Evolutionary conservation across 1,284 basidiomycete genomes (phyloP).

Genomic region (Schizophyllum amplum): DNA sequence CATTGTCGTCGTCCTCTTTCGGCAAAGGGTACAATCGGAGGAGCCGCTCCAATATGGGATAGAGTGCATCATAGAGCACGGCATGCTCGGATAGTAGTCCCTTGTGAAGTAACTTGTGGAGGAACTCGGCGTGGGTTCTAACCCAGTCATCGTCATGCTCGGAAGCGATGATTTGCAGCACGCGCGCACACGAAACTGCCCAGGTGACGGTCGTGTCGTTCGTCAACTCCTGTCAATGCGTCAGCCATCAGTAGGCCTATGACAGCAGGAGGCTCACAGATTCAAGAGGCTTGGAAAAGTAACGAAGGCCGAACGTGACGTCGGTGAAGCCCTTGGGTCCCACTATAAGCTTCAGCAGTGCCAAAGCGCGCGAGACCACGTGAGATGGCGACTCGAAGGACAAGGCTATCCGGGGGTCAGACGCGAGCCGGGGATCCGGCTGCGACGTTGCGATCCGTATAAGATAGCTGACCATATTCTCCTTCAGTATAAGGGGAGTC

Average conservation of each 20-base stretch:
- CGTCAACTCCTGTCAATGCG: constrained; percentile 15
- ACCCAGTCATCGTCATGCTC: constrained; percentile 88
- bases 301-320: constrained; percentile 87
- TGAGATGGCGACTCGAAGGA: constrained; percentile 63
- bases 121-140: constrained; percentile 60
- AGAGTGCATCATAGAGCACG: constrained; percentile 70
- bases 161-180: constrained; percentile 80
- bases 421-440: neutral
- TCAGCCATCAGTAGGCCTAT: neutral
- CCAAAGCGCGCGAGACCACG: constrained; percentile 72
- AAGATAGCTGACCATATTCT: constrained; percentile 90
- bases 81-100: constrained; percentile 76
- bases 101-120: constrained; percentile 88
- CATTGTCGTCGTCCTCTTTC: constrained; percentile 71
- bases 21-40: constrained; percentile 77
- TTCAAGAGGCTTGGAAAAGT: constrained; percentile 78
- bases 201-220: constrained; percentile 64
- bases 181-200: constrained; percentile 82
- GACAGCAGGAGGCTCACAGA: constrained; percentile 42
- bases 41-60: constrained; percentile 83
- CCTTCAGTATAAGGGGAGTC: constrained; percentile 75
- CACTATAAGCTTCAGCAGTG: constrained; percentile 77
- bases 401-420: constrained; percentile 19
- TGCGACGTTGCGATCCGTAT: constrained; percentile 70
- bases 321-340: constrained; percentile 86